Conservation (phyloP, 83 land plant genomes). For the Picea abies region DNA sequence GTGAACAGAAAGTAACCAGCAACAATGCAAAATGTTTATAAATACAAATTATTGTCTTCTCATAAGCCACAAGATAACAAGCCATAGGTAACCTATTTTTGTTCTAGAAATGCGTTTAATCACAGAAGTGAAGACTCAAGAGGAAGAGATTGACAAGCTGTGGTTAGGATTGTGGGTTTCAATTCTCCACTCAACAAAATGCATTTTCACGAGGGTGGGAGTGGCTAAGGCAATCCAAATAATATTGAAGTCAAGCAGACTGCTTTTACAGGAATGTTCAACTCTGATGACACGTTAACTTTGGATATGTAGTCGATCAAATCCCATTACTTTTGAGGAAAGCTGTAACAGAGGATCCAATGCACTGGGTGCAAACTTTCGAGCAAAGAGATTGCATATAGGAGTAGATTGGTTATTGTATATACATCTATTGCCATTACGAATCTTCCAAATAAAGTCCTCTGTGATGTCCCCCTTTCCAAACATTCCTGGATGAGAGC, state of each 20-base stretch:
- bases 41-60: background rate
- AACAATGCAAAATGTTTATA: background rate
- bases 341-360: conserved; percentile 59
- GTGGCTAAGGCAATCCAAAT: background rate
- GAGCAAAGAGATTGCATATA: conserved; percentile 68
- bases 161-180: background rate
- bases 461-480: conserved; percentile 42
- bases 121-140: background rate
- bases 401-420: conserved; percentile 37
- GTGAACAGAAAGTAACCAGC: background rate
- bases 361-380: conserved; percentile 65
- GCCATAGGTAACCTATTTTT: background rate
- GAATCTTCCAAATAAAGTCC: conserved; percentile 34
- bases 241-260: background rate
- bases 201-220: background rate
- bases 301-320: background rate
- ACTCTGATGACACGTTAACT: background rate
- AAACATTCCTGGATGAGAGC: conserved; percentile 68
- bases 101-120: background rate
- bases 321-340: conserved; percentile 17
- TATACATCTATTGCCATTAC: conserved; percentile 34
- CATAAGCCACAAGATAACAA: background rate
- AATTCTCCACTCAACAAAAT: conserved; percentile 1
- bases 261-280: background rate
- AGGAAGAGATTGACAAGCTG: background rate